Conservation (phyloP, 441 rosid genomes). For the Omphalea diandra region DNA sequence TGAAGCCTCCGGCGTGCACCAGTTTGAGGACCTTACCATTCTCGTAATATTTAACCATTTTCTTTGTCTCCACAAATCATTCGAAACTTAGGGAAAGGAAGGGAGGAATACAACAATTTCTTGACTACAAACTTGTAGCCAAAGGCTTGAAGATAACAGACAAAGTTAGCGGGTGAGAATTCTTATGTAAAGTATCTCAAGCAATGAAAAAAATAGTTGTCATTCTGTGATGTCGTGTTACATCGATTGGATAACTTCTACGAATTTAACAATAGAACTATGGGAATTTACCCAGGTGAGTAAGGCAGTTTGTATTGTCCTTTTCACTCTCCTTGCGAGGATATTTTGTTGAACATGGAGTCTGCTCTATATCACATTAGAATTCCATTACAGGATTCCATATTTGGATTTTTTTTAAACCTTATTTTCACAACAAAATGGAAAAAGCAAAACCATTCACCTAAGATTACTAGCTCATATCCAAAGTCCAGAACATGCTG, state of each 20-base stretch:
- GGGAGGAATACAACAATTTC: neutral
- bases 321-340: neutral
- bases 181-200: neutral
- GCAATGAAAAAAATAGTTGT: neutral
- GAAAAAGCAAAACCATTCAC: too few relatives aligned
- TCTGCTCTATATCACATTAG: too few relatives aligned
- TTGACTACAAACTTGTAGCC: neutral
- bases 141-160: neutral
- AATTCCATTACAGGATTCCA: too few relatives aligned
- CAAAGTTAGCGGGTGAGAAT: neutral
- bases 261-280: neutral
- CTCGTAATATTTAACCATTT: constrained; percentile 13
- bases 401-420: too few relatives aligned
- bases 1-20: constrained; percentile 38
- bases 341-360: neutral
- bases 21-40: constrained; percentile 31
- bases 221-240: neutral
- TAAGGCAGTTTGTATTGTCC: too few relatives aligned
- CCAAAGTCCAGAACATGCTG: too few relatives aligned
- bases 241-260: neutral
- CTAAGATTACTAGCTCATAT: too few relatives aligned
- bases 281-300: neutral
- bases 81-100: neutral
- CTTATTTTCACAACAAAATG: too few relatives aligned
- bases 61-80: neutral